Percentiles rank a stretch among this genome's conserved stretches.
These are phyloP conservation scores for Aspergillus brunneoviolaceus DNA, from an alignment of 2,329 filamentous ascomycete genomes.

Conservation along the genomic window DNA sequence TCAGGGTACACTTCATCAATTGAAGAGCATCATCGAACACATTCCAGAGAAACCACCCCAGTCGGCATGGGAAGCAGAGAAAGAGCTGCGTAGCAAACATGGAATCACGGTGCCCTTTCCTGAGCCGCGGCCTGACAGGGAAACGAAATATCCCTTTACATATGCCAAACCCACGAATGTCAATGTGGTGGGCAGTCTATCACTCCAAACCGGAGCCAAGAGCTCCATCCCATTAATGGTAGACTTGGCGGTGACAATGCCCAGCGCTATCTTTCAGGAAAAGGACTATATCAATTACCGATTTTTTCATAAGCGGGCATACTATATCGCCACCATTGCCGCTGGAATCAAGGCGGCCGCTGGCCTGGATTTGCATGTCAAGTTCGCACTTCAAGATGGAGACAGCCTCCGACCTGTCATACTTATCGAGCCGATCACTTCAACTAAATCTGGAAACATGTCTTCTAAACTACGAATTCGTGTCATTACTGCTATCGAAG, in stretches of 20 bases:
- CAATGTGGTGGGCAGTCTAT: slow-evolving; percentile 88
- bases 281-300: slow-evolving; percentile 93
- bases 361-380: slow-evolving; percentile 55
- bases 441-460: slow-evolving; percentile 38
- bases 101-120: slow-evolving; percentile 80
- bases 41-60: slow-evolving; percentile 53
- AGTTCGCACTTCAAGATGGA: slow-evolving; percentile 67
- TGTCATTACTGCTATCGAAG: slow-evolving; percentile 72
- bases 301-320: slow-evolving; percentile 92
- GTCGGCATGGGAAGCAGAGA: slow-evolving; percentile 64
- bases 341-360: slow-evolving; percentile 64
- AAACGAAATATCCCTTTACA: slow-evolving; percentile 77
- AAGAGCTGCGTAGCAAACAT: slow-evolving; percentile 64
- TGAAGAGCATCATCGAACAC: slow-evolving; percentile 59
- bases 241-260: slow-evolving; percentile 88
- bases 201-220: slow-evolving; percentile 70
- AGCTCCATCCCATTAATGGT: slow-evolving; percentile 56
- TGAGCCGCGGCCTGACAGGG: slow-evolving; percentile 70
- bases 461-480: slow-evolving; percentile 61
- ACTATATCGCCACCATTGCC: slow-evolving; percentile 81
- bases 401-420: slow-evolving; percentile 74
- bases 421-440: slow-evolving; percentile 41
- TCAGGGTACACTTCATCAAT: slow-evolving; percentile 53
- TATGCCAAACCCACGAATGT: slow-evolving; percentile 74
- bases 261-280: slow-evolving; percentile 74